Base-by-base conservation (phyloP, 805 yeast genomes). In the Ogataea paraovalis region DNA sequence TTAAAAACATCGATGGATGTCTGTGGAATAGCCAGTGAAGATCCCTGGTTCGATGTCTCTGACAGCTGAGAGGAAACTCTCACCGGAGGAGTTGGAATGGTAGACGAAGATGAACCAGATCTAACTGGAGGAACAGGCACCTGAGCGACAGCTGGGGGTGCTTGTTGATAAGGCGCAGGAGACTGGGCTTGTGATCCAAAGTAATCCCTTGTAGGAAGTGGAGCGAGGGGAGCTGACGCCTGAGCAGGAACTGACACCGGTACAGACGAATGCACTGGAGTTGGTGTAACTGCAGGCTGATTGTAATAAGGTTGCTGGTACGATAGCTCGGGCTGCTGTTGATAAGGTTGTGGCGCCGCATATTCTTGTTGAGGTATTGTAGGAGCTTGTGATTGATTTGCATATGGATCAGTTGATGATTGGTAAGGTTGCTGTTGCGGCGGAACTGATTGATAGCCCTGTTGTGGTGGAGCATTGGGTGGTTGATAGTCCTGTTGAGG, bases 11-110 rank as follows among this genome's bases (percentile, higher is more conserved):
- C 47, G 16, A 47, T 8, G 9, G 33, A 16, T 3, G 43, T 39
- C 28, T 34, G 49, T 13, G 54, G 54, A 16, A 42, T 43, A 38
- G 56, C 50, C 27, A 44, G 22, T 20, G 52, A 42, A 7, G 50
- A 45, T 3, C 27, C 38, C 8, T 46, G 20, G 16, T 38, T 41
- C 7, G 39, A 23, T 14, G 42, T 25, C 4, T 40, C 42, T n/a
- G 33, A 16, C 4, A 14, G 13, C 22, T 16, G 46, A 22, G 22
- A 13, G 13, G 33, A 37, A 14, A 4, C 30, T 41, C 42, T 4
- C n/a, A 14, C 34, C 34, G 34, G 34, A 12, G 34, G 34, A 8
- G n/a, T 14, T 30, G 34, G 34, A 30, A 14, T 5, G 12, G 13
- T 14, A 25, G 28, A 25, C 10, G 28, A 10, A 7, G 28, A 7